Evolutionary conservation across 2,329 filamentous ascomycete species (phyloP).

Genomic region (Dactylellina cionopaga): DNA sequence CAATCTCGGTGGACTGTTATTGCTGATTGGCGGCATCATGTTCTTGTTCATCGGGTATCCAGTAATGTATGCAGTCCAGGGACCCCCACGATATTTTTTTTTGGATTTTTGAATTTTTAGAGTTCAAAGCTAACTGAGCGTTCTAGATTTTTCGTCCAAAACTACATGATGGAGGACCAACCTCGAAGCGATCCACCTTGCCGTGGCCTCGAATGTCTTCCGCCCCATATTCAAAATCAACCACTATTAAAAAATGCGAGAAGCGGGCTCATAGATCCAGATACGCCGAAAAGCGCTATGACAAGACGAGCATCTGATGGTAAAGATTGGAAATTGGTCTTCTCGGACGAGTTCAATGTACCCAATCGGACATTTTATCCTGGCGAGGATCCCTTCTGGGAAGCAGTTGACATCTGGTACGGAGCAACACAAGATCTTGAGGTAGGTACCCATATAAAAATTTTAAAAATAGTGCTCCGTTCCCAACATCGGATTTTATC

Average conservation of each 20-base stretch:
- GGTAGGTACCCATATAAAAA: slow-evolving; percentile 20
- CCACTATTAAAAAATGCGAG: slow-evolving; percentile 69
- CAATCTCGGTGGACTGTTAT: slow-evolving; percentile 71
- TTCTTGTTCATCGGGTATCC: slow-evolving; percentile 76
- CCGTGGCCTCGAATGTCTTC: slow-evolving; percentile 65
- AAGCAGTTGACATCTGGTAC: slow-evolving; percentile 60
- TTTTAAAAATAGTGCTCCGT: slow-evolving; percentile 1
- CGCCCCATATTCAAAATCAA: slow-evolving; percentile 62
- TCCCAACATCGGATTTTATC: slow-evolving; percentile 59
- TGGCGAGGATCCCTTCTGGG: slow-evolving; percentile 75
- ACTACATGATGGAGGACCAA: slow-evolving; percentile 19
- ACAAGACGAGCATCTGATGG: slow-evolving; percentile 70
- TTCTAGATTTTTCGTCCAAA: slow-evolving; percentile 42
- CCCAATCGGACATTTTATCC: slow-evolving; percentile 76
- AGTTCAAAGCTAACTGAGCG: too few species aligned
- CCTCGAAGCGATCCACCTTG: slow-evolving; percentile 57
- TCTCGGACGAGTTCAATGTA: slow-evolving; percentile 77
- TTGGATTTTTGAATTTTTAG: too few species aligned
- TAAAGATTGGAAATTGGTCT: slow-evolving; percentile 72
- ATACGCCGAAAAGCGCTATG: slow-evolving; percentile 70
- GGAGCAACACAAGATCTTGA: slow-evolving; percentile 64
- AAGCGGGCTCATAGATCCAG: slow-evolving; percentile 72
- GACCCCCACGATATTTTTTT: background rate
- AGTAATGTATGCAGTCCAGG: slow-evolving; percentile 74
- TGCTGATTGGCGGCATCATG: slow-evolving; percentile 71